phyloP scores from a whole-genome alignment of 225 moss, liverwort and hornwort genomes.

The Antitrichia curtipendula region DNA sequence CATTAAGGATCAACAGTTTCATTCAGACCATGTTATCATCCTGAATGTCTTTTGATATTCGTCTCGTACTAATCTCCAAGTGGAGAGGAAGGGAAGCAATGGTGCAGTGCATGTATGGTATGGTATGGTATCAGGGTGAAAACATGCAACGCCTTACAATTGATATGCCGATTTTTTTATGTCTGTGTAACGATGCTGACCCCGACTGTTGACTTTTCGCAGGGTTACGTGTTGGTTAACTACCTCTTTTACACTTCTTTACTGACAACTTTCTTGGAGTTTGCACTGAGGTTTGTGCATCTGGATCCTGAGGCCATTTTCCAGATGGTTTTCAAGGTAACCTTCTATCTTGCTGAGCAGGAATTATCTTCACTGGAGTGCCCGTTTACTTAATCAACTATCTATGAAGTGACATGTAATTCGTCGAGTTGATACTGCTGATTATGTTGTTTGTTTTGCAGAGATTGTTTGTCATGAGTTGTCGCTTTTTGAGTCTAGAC shows the following conservation, averaged over 20 bases:
- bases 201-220: neutral
- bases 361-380: neutral
- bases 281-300: slow-evolving; percentile 46
- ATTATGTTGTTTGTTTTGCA: neutral
- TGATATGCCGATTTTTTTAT: neutral
- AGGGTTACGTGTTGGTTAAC: slow-evolving; percentile 50
- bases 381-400: neutral
- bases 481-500: neutral
- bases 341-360: neutral
- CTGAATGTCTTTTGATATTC: neutral
- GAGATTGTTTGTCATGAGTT: neutral
- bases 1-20: neutral
- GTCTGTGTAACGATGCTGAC: neutral
- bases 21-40: neutral
- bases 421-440: neutral
- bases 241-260: slow-evolving; percentile 52
- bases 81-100: neutral
- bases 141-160: neutral
- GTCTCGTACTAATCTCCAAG: neutral
- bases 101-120: neutral
- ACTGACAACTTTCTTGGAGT: slow-evolving; percentile 47
- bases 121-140: neutral
- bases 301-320: slow-evolving; percentile 50
- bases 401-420: neutral
- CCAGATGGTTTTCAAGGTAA: slow-evolving; percentile 57